Conservation (phyloP, 2,329 filamentous ascomycete species). For the Fusarium burgessii region DNA sequence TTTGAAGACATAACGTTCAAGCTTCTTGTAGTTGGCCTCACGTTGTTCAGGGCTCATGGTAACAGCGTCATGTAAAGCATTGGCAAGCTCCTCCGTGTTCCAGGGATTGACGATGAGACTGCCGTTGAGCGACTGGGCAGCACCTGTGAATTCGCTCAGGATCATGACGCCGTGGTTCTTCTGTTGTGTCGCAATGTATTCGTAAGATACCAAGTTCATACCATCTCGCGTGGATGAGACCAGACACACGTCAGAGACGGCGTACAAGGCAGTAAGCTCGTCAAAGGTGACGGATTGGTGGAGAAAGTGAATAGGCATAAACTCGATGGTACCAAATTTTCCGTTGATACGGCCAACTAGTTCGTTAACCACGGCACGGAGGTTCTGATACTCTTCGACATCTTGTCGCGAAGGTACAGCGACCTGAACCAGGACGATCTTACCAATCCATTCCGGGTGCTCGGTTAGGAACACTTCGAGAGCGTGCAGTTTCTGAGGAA, state of each 20-base stretch:
- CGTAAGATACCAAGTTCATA: constrained; percentile 98
- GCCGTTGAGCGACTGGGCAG: constrained; percentile 93
- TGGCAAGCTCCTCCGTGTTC: constrained; percentile 96
- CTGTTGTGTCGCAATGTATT: constrained; percentile 95
- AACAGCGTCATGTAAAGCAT: constrained; percentile 94
- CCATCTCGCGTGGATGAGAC: constrained; percentile 97
- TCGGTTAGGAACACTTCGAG: constrained; percentile 97
- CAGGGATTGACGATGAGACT: constrained; percentile 97
- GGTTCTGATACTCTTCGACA: constrained; percentile 97
- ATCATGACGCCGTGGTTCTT: constrained; percentile 94
- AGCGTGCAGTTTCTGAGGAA: constrained; percentile 96
- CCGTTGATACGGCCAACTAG: constrained; percentile 97
- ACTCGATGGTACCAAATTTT: constrained; percentile 95
- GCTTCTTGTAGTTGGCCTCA: constrained; percentile 86
- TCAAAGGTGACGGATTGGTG: constrained; percentile 97
- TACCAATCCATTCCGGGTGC: constrained; percentile 97
- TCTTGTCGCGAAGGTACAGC: constrained; percentile 95
- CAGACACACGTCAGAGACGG: constrained; percentile 90
- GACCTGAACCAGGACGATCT: constrained; percentile 95
- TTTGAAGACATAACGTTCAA: constrained; percentile 96
- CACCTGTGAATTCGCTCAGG: constrained; percentile 95
- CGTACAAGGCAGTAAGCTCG: constrained; percentile 93
- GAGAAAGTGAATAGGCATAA: constrained; percentile 99
- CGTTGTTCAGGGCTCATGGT: constrained; percentile 94
- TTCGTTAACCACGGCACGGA: constrained; percentile 95